phyloP scores from a whole-genome alignment of 2,329 filamentous ascomycete genomes.

The Colletotrichum musicola region DNA sequence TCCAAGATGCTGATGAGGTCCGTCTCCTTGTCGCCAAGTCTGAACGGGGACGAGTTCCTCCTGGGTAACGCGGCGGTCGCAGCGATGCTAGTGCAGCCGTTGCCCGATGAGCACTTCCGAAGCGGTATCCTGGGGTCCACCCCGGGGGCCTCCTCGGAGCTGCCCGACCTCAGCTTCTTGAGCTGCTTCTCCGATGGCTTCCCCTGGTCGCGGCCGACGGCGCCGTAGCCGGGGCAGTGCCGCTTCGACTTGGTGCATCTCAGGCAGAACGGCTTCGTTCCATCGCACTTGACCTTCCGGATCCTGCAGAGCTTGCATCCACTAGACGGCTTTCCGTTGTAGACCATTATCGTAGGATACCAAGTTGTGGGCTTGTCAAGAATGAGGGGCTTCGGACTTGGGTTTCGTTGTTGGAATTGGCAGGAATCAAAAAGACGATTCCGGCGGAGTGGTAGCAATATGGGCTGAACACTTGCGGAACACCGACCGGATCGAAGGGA shows the following conservation, averaged over 20 bases:
- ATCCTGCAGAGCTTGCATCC: constrained; percentile 54
- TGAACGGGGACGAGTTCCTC: constrained; percentile 18
- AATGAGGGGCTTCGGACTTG: background rate
- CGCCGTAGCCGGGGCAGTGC: constrained; percentile 43
- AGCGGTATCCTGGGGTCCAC: background rate
- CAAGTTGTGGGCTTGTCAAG: background rate
- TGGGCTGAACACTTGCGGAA: background rate
- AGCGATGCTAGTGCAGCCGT: background rate
- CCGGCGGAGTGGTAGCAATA: background rate
- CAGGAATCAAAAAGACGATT: background rate
- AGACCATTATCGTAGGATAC: constrained; percentile 39
- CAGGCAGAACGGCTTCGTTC: constrained; percentile 64
- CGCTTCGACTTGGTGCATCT: constrained; percentile 59
- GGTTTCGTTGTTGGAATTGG: background rate
- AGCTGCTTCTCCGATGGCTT: constrained; percentile 38
- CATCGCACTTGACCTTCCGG: constrained; percentile 69
- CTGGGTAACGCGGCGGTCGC: background rate
- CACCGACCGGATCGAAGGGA: background rate
- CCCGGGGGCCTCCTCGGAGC: background rate
- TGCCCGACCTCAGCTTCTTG: constrained; percentile 19
- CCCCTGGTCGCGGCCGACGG: constrained; percentile 42
- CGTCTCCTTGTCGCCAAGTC: constrained; percentile 16
- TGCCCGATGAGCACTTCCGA: background rate
- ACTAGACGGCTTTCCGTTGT: constrained; percentile 43
- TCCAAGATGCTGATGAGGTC: constrained; percentile 28